Conservation (phyloP, 495 filamentous ascomycete genomes). For the Neurospora sp. region DNA sequence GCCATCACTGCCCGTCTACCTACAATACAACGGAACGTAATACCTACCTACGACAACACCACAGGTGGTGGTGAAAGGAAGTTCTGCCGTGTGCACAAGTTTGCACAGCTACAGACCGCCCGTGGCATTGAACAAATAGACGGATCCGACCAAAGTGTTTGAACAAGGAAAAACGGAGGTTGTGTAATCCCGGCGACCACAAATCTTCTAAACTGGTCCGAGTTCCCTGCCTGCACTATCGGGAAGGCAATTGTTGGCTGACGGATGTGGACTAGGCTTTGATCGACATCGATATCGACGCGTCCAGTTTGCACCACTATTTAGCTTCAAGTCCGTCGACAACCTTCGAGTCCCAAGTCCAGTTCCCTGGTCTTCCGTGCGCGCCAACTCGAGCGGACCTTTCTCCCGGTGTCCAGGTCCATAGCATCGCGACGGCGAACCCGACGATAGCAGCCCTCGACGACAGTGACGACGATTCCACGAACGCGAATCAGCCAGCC, state of each 20-base stretch:
- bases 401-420: background rate
- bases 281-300: background rate
- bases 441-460: background rate
- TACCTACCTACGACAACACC: background rate
- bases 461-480: background rate
- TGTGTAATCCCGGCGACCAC: background rate
- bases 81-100: background rate
- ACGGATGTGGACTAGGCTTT: background rate
- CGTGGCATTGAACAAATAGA: background rate
- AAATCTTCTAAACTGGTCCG: background rate
- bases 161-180: background rate
- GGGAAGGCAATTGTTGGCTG: background rate
- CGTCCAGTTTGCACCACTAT: background rate
- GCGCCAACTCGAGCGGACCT: background rate
- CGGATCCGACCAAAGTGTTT: background rate
- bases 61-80: background rate
- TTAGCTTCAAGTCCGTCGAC: background rate
- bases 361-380: background rate
- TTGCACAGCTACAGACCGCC: background rate
- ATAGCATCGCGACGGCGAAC: background rate
- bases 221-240: background rate
- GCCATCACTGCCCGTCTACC: background rate
- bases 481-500: background rate
- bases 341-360: background rate
- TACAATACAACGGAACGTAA: background rate